Evolutionary conservation across 495 filamentous ascomycete genomes (phyloP).

Genomic region (Clavariopsis aquatica): DNA sequence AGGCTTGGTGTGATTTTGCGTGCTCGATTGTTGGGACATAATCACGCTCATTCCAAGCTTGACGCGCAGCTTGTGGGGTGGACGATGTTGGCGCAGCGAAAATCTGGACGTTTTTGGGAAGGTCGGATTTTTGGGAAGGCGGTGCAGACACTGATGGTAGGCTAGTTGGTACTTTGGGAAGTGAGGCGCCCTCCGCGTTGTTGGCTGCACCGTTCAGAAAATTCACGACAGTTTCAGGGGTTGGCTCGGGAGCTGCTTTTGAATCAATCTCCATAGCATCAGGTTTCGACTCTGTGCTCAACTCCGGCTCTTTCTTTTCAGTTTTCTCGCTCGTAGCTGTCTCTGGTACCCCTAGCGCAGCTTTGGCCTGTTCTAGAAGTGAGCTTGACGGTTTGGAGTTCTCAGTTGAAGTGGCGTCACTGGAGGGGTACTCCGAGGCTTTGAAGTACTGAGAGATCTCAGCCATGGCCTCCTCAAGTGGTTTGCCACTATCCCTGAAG

Average conservation of each 20-base stretch:
- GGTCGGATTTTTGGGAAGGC: constrained; percentile 24
- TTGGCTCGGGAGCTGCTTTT: constrained; percentile 15
- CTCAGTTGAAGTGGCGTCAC: constrained; percentile 23
- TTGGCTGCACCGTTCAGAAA: neutral
- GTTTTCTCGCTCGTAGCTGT: constrained; percentile 8
- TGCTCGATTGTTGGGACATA: constrained; percentile 85
- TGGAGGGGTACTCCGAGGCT: constrained; percentile 28
- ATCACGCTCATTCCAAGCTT: constrained; percentile 66
- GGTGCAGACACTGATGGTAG: constrained; percentile 26
- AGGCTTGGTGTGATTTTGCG: constrained; percentile 75
- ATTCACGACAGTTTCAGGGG: neutral
- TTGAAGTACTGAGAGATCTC: constrained; percentile 75
- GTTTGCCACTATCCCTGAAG: constrained; percentile 72
- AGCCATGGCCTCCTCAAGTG: constrained; percentile 80
- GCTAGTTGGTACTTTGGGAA: neutral
- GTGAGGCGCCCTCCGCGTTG: constrained; percentile 3
- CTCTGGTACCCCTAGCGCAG: constrained; percentile 16
- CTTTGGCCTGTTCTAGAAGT: constrained; percentile 14
- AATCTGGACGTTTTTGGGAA: constrained; percentile 61
- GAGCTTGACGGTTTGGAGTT: constrained; percentile 16
- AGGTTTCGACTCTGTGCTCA: neutral
- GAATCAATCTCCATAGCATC: constrained; percentile 31
- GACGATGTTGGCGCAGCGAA: constrained; percentile 70
- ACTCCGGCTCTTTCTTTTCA: constrained; percentile 18
- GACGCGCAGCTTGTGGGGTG: constrained; percentile 73